phyloP scores from a whole-genome alignment of 495 filamentous ascomycete genomes.

The Platismatia glauca region DNA sequence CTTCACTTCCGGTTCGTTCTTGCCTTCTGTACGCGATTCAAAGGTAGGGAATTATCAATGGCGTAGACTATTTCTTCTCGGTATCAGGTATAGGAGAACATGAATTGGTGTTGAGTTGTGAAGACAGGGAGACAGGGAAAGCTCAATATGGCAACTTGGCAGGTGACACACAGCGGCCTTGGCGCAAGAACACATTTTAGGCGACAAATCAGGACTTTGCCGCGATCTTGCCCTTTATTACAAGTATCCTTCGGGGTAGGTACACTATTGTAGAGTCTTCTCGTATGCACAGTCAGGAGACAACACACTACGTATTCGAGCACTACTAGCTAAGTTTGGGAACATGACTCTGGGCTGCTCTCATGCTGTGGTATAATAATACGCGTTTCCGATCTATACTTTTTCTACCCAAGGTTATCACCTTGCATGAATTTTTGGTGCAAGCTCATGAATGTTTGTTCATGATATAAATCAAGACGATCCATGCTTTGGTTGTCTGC shows the following conservation, averaged over 20 bases:
- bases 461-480: too few relatives aligned
- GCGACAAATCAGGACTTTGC: conserved; percentile 1
- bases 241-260: background rate
- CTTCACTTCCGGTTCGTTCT: too few relatives aligned
- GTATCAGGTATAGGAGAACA: background rate
- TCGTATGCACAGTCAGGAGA: background rate
- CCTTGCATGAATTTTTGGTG: background rate
- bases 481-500: too few relatives aligned
- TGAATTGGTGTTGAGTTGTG: background rate
- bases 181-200: conserved; percentile 9
- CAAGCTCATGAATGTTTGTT: too few relatives aligned
- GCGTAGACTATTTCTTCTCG: background rate
- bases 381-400: background rate
- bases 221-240: background rate
- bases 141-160: conserved; percentile 13
- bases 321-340: too few relatives aligned
- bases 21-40: background rate
- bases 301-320: background rate
- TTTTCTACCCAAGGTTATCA: background rate
- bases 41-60: background rate
- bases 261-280: background rate
- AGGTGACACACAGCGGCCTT: conserved; percentile 11
- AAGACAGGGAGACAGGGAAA: background rate
- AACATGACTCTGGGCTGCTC: too few relatives aligned
- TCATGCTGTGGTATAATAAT: background rate